These are phyloP conservation scores for Microbotryum lychnidis-dioicae DNA, from an alignment of 1,284 basidiomycete species.

Conservation along the genomic window DNA sequence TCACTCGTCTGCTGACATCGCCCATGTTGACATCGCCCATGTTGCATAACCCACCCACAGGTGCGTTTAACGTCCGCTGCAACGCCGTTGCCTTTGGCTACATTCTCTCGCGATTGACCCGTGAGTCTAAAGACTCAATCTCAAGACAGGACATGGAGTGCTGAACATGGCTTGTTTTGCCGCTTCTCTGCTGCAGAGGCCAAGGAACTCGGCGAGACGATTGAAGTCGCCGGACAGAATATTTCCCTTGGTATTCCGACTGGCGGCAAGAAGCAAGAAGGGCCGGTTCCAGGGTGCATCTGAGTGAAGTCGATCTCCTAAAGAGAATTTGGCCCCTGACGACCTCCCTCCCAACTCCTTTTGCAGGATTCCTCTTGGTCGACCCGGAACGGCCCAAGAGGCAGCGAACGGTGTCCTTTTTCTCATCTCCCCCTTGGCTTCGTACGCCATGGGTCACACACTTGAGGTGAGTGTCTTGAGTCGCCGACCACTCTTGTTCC, in stretches of 20 bases:
- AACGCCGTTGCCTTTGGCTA: conserved; percentile 72
- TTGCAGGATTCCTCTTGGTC: conserved; percentile 53
- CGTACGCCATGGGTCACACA: conserved; percentile 72
- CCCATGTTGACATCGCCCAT: neutral
- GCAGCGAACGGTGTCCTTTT: conserved; percentile 51
- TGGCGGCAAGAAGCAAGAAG: conserved; percentile 12
- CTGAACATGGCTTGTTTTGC: conserved; percentile 41
- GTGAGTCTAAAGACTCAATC: neutral
- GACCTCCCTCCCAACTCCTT: neutral
- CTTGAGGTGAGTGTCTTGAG: conserved; percentile 50
- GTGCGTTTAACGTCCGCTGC: conserved; percentile 61
- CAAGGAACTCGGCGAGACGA: conserved; percentile 65
- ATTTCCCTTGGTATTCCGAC: conserved; percentile 44
- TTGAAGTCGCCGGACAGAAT: conserved; percentile 73
- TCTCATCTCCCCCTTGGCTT: conserved; percentile 57
- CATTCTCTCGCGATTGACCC: conserved; percentile 51
- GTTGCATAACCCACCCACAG: neutral
- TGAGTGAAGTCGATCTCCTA: neutral
- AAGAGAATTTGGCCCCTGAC: neutral
- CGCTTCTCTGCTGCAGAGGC: conserved; percentile 44
- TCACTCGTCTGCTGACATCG: no score
- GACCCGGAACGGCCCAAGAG: conserved; percentile 66
- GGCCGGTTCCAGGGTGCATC: conserved; percentile 6
- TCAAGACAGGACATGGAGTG: no score
- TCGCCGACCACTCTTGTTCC: no score